Evolutionary conservation across 2,329 filamentous ascomycete genomes (phyloP).

Genomic region (Apiospora saccharicola): DNA sequence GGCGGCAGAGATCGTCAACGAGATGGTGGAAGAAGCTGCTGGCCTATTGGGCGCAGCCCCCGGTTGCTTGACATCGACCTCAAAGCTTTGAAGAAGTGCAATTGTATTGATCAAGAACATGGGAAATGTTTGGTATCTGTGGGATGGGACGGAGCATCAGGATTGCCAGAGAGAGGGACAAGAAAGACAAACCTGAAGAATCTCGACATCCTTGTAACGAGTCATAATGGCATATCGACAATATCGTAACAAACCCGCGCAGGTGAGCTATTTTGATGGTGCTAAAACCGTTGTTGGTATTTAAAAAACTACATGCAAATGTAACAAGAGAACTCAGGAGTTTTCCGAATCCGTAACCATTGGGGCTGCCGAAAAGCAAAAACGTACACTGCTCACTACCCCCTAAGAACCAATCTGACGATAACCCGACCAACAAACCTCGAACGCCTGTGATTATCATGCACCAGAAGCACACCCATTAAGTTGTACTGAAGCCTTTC

Average conservation of each 20-base stretch:
- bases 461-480: neutral
- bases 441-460: neutral
- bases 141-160: neutral
- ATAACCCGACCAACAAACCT: neutral
- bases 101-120: neutral
- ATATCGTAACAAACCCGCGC: neutral
- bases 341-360: too few species aligned
- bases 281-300: neutral
- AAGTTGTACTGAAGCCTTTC: neutral
- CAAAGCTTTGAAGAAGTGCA: neutral
- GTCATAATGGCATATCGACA: neutral
- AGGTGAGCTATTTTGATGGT: too few species aligned
- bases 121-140: neutral
- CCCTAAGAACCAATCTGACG: neutral
- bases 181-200: neutral
- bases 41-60: slow-evolving; percentile 1
- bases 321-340: neutral
- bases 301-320: neutral
- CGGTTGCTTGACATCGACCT: neutral
- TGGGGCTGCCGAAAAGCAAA: neutral
- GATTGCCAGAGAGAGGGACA: neutral
- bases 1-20: slow-evolving; percentile 25
- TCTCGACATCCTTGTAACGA: neutral
- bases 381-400: neutral
- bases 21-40: slow-evolving; percentile 24